Evolutionary conservation across 306 rosid species (phyloP), one percentile per base, ranked within the genome.

Genomic region (Acacia melanoxylon): DNA sequence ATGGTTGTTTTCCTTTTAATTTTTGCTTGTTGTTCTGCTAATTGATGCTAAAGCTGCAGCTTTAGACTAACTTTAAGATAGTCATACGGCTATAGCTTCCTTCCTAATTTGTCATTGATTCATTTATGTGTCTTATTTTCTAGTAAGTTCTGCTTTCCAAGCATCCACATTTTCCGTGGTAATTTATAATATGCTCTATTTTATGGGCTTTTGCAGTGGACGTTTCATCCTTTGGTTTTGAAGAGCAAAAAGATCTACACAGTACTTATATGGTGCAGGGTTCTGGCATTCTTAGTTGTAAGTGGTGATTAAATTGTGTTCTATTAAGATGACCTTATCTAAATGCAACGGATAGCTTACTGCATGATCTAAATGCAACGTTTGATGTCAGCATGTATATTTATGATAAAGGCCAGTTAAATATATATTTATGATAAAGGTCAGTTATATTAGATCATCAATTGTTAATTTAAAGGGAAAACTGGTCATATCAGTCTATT

Each of bases 251-350:
- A 89, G 98, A 89, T 95, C 81, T 93, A 87, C 83, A 95, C 94
- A 33, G 99, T 95, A 86, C 88, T 95, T 74, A 48, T 95, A 46
- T 95, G 99, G 99, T 95, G 99, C 93, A 91, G 98, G 84, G 98
- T 95, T 89, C 91, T 95, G 68, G 91, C 98, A 67, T 95, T 88
- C 88, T 91, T 95, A 93, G 93, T 86, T 80, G 99, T 93, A 89
- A 91, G 99, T 92, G 76, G 70, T 80, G 71, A 59, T 72, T 81
- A 45, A 41, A 33, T 51, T 31, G 14, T 77, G 46, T 56, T 74
- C 62, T 49, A 52, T 81, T 75, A 12, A 61, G 62, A 33, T 66
- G 11, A 62, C 48, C 12, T 78, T 31, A 62, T 4, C 71, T 82
- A 25, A 68, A 54, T n/a, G 69, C 49, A 51, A 65, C 72, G 11